Conservation (phyloP, 257 asterid genomes). For the Lithospermum erythrorhizon region DNA sequence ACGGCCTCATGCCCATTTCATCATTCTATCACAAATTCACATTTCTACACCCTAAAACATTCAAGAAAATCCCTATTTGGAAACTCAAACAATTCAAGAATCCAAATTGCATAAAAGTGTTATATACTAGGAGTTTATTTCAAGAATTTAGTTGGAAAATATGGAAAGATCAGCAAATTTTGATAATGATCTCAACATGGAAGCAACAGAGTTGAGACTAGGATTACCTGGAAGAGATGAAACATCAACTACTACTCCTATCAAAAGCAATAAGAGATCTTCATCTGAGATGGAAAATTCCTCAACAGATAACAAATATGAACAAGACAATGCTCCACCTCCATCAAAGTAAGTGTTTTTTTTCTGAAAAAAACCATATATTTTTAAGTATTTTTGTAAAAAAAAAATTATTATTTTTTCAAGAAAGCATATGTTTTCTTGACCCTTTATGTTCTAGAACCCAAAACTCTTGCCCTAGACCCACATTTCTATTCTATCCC, state of each 20-base stretch:
- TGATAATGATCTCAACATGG: conserved; percentile 42
- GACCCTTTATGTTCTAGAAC: background rate
- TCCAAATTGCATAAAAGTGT: background rate
- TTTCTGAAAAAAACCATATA: too few relatives aligned
- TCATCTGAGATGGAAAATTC: conserved; percentile 39
- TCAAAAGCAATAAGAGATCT: conserved; percentile 35
- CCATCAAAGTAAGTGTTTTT: conserved; percentile 49
- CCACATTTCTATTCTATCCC: too few relatives aligned
- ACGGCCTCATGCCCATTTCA: conserved; percentile 1
- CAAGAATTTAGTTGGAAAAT: background rate
- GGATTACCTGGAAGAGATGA: conserved; percentile 70
- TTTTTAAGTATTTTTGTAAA: too few relatives aligned
- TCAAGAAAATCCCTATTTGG: background rate
- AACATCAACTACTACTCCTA: conserved; percentile 1
- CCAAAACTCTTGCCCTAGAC: too few relatives aligned
- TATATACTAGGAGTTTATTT: background rate
- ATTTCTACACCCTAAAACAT: background rate
- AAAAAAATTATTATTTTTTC: background rate
- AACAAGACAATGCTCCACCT: conserved; percentile 20
- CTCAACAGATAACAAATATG: conserved; percentile 6
- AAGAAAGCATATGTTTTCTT: background rate
- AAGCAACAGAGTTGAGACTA: conserved; percentile 64
- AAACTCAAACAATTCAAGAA: background rate
- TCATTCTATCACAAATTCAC: conserved; percentile 7
- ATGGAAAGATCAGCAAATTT: conserved; percentile 23